Evolutionary conservation across 768 basidiomycete genomes (phyloP).

Genomic region (Zangia roseola): DNA sequence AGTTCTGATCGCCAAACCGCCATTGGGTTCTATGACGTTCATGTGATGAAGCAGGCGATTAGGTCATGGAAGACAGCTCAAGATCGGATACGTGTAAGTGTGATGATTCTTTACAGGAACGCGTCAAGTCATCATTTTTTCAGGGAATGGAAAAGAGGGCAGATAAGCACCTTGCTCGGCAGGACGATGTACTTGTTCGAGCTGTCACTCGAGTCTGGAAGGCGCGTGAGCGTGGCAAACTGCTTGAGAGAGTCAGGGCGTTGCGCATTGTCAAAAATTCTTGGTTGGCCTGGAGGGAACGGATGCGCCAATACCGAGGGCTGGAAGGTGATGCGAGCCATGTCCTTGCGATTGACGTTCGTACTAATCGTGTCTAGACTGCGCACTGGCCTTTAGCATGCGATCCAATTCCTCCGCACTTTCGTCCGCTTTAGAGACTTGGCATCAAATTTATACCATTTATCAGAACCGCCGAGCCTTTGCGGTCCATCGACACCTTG

Average conservation of each 20-base stretch:
- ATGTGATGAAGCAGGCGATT: conserved; percentile 46
- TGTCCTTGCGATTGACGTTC: background rate
- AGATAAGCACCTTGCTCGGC: conserved; percentile 52
- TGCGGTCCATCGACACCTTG: conserved; percentile 42
- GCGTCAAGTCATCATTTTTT: conserved; percentile 13
- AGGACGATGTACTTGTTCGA: conserved; percentile 56
- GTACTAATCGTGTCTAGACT: conserved; percentile 35
- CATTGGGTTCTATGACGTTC: conserved; percentile 39
- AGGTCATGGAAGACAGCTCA: conserved; percentile 55
- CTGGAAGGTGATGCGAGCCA: conserved; percentile 45
- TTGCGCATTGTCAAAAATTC: conserved; percentile 44
- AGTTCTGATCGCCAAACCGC: conserved; percentile 49
- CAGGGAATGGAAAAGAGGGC: conserved; percentile 60
- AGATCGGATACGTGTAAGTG: conserved; percentile 50
- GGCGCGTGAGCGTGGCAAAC: conserved; percentile 59
- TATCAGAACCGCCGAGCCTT: conserved; percentile 48
- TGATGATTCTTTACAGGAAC: background rate
- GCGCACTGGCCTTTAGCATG: conserved; percentile 49
- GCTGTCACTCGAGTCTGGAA: conserved; percentile 66
- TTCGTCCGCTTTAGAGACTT: conserved; percentile 40
- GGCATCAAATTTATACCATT: conserved; percentile 42
- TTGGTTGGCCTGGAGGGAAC: conserved; percentile 52
- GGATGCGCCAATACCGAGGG: conserved; percentile 37
- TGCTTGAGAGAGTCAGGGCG: conserved; percentile 52
- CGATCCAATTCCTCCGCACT: conserved; percentile 43